Percentiles rank a stretch among this genome's conserved stretches.
Evolutionary conservation across 169 alveolate species (phyloP).

Genomic region (Eimeria falciformis): DNA sequence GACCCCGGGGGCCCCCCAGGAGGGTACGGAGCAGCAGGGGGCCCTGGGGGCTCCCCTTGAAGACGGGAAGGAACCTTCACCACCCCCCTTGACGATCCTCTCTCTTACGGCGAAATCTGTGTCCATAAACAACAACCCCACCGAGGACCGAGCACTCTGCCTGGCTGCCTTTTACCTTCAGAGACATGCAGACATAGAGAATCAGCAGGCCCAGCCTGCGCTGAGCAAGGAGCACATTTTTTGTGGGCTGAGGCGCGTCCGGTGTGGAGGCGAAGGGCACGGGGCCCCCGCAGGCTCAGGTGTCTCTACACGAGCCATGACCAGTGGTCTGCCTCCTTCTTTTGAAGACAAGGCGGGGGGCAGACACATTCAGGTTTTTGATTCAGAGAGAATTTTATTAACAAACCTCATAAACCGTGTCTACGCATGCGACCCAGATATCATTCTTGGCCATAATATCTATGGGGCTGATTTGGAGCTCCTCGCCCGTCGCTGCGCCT

Average conservation of each 20-base stretch:
- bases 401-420: constrained; percentile 29
- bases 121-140: neutral
- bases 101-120: neutral
- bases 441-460: constrained; percentile 74
- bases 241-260: constrained; percentile 58
- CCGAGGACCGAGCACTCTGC: constrained; percentile 4
- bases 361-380: constrained; percentile 1
- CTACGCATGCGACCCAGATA: constrained; percentile 75
- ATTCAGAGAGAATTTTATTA: constrained; percentile 55
- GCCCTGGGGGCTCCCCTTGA: neutral
- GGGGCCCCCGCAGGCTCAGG: constrained; percentile 5
- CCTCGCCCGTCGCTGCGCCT: constrained; percentile 39
- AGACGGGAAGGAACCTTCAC: constrained; percentile 7
- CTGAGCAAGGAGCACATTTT: constrained; percentile 14
- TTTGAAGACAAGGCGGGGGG: constrained; percentile 3
- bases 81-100: constrained; percentile 4
- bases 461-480: constrained; percentile 67
- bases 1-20: neutral
- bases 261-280: neutral
- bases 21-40: neutral
- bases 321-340: neutral
- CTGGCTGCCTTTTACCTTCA: constrained; percentile 35
- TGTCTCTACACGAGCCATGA: constrained; percentile 1
- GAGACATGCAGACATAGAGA: constrained; percentile 50
- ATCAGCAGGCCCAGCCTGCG: constrained; percentile 56